phyloP scores from a whole-genome alignment of 176 grass and related monocot genomes.

The Carex scoparia region DNA sequence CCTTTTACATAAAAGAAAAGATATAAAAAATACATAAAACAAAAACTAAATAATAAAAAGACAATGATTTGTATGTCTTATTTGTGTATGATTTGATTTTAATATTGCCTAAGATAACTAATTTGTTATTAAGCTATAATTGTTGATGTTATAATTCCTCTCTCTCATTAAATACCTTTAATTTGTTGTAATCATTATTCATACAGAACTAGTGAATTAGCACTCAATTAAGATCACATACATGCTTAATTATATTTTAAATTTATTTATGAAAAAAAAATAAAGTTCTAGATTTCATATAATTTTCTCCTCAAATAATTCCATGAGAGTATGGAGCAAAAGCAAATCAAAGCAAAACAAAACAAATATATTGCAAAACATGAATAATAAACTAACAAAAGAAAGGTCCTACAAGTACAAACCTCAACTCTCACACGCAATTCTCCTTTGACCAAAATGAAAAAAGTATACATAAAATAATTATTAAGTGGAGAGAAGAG shows the following conservation, averaged over 20 bases:
- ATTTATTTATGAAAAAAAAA: neutral
- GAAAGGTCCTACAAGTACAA: slow-evolving; percentile 21
- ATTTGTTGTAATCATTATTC: neutral
- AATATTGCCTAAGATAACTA: too few relatives aligned
- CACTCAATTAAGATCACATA: neutral
- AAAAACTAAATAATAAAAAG: too few relatives aligned
- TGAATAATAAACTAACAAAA: neutral
- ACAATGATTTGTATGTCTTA: too few relatives aligned
- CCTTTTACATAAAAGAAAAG: too few relatives aligned
- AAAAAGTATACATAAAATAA: slow-evolving; percentile 9
- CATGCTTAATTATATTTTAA: too few relatives aligned
- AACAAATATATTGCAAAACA: slow-evolving; percentile 2
- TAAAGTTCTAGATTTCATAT: too few relatives aligned
- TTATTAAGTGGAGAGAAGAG: neutral
- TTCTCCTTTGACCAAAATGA: neutral
- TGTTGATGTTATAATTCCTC: neutral
- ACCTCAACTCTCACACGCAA: slow-evolving; percentile 8
- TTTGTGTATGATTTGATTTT: too few relatives aligned
- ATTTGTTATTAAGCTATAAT: neutral
- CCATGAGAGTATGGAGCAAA: neutral
- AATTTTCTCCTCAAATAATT: neutral
- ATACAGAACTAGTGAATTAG: neutral
- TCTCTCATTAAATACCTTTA: too few relatives aligned
- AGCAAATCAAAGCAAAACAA: neutral
- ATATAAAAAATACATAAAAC: too few relatives aligned